phyloP scores from a whole-genome alignment of 345 rosid genomes.

The Hibiscus tridactylites region DNA sequence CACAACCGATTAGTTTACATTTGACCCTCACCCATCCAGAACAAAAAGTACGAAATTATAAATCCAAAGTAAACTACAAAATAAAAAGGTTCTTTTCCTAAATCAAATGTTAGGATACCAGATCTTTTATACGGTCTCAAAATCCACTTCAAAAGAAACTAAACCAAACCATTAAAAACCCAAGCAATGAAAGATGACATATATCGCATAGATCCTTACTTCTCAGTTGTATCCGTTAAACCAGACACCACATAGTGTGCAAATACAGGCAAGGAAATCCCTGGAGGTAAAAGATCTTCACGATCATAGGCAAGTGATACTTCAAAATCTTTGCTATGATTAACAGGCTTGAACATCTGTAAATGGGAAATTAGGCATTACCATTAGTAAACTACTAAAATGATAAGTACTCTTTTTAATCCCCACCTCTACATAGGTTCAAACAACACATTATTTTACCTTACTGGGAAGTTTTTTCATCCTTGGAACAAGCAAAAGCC shows the following conservation, averaged over 20 bases:
- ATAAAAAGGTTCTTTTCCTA: neutral
- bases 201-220: conserved; percentile 43
- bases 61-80: neutral
- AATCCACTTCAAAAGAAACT: neutral
- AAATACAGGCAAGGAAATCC: conserved; percentile 53
- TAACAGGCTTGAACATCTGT: conserved; percentile 86
- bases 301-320: conserved; percentile 76
- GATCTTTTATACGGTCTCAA: neutral
- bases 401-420: conserved; percentile 2
- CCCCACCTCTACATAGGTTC: neutral
- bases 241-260: conserved; percentile 84
- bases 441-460: conserved; percentile 35
- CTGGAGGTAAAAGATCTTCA: conserved; percentile 75
- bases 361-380: conserved; percentile 10
- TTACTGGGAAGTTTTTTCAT: conserved; percentile 97
- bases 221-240: conserved; percentile 64
- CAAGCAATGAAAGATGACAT: neutral
- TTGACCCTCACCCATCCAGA: neutral
- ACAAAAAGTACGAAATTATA: neutral
- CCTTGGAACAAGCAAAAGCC: conserved; percentile 72
- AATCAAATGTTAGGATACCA: neutral
- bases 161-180: neutral
- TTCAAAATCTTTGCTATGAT: conserved; percentile 80
- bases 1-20: neutral
- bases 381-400: conserved; percentile 13